Base-by-base conservation (phyloP, 768 basidiomycete genomes). In the Leccinum boreale region DNA sequence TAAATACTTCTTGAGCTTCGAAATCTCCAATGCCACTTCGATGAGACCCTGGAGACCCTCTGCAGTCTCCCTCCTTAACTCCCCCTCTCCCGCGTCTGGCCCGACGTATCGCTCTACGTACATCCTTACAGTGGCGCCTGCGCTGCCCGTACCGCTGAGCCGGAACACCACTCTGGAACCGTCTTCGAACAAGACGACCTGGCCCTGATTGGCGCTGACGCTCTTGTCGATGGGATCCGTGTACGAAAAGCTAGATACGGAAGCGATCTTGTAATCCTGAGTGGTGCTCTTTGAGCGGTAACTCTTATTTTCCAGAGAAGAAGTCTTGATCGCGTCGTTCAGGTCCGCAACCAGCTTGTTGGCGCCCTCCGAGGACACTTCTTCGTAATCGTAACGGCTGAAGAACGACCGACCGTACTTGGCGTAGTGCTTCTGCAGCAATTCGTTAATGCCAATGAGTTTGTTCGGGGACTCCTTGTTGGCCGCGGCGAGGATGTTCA, bases 331-430 rank as follows among this genome's bases (percentile, higher is more conserved):
- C 36, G 85, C 83, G 10, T 79, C 74, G 71, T 94, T 85, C 69
- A 99, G 76, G 68, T 85, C 79, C 33, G 80, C 81, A 67, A 98
- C 93, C 62, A 99, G 79, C 60, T 86, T 85, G 67, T 91, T 84
- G 47, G 97, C 97, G 31, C 90, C 92, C 36, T 90, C 90, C 0
- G 94, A 93, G 2, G 92, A 81, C 48, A 97, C 93, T 72, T 98
- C 97, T 72, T 99, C 97, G 78, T 99, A 99, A 76, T 99, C 97
- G 75, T 99, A 98, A 60, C 95, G 89, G 65, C 91, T 95, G 83
- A 99, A 99, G 86, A 97, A 98, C 50, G 89, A 94, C 58, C 97
- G 92, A 46, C 97, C 97, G 74, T 99, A 98, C 66, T 82, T 86
- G 60, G 82, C 80, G 77, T 98, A 99, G 79, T 95, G 94, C 67